Evolutionary conservation across 176 grass and related monocot species (phyloP).

Genomic region (Alloteropsis semialata): DNA sequence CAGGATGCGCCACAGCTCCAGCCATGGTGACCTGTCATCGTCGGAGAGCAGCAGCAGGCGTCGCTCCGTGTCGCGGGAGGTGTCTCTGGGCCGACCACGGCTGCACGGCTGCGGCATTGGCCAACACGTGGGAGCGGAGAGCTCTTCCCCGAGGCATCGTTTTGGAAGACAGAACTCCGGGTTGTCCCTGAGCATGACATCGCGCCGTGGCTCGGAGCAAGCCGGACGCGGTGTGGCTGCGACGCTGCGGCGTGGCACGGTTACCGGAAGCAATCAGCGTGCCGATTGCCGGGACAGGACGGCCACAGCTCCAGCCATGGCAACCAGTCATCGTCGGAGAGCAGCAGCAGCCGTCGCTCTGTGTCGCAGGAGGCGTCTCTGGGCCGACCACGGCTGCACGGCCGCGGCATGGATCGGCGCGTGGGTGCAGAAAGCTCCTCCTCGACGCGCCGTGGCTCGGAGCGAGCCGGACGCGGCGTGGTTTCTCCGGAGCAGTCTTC

Average conservation of each 20-base stretch:
- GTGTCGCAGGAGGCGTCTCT: conserved; percentile 5
- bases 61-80: background rate
- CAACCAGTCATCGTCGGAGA: too few species aligned
- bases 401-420: background rate
- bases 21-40: too few species aligned
- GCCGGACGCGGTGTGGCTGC: background rate
- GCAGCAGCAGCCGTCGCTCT: background rate
- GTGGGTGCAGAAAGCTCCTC: background rate
- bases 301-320: background rate
- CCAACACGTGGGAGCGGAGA: background rate
- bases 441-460: background rate
- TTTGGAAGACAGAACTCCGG: background rate
- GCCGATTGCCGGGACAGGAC: background rate
- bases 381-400: background rate
- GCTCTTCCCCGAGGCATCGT: background rate
- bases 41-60: background rate
- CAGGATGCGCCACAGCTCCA: background rate
- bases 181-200: background rate
- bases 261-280: background rate
- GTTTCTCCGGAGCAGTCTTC: background rate
- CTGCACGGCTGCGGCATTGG: background rate
- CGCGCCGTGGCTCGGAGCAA: background rate
- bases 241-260: background rate
- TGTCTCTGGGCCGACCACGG: background rate
- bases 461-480: background rate